A percentile compares a stretch with the other conserved stretches of the same genome.
phyloP scores from a whole-genome alignment of 768 basidiomycete genomes.

The Macrocybe gigantea region DNA sequence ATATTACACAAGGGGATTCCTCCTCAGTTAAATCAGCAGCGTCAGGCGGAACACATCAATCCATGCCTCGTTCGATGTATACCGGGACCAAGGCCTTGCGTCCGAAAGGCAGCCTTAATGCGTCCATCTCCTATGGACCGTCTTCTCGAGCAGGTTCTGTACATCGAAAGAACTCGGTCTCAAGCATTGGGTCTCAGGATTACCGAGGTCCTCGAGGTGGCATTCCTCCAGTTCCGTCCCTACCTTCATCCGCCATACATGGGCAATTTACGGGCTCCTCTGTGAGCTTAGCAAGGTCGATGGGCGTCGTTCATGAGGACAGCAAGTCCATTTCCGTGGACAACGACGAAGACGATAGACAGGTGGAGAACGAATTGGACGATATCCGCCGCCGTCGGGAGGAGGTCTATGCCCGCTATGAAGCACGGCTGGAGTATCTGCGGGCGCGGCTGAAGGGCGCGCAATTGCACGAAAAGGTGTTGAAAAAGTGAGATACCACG shows the following conservation, averaged over 20 bases:
- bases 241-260: constrained; percentile 15
- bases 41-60: constrained; percentile 43
- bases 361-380: constrained; percentile 52
- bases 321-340: constrained; percentile 23
- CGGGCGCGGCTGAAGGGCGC: constrained; percentile 80
- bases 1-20: constrained; percentile 32
- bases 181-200: constrained; percentile 50
- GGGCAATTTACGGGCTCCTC: too few relatives aligned
- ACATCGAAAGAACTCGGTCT: constrained; percentile 53
- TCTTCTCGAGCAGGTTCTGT: constrained; percentile 31
- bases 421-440: constrained; percentile 71
- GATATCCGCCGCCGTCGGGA: constrained; percentile 66
- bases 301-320: constrained; percentile 41
- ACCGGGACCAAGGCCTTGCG: constrained; percentile 28
- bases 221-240: constrained; percentile 30
- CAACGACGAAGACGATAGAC: constrained; percentile 24
- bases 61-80: constrained; percentile 40
- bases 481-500: constrained; percentile 42
- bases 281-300: too few relatives aligned
- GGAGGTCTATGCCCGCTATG: constrained; percentile 69
- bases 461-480: constrained; percentile 75
- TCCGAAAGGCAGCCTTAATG: constrained; percentile 24
- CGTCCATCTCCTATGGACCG: constrained; percentile 17
- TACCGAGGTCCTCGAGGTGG: constrained; percentile 15
- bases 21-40: constrained; percentile 48